These are phyloP conservation scores for Trichosphaerium sp. DNA, from an alignment of 78 protist genomes.

Conservation along the genomic window DNA sequence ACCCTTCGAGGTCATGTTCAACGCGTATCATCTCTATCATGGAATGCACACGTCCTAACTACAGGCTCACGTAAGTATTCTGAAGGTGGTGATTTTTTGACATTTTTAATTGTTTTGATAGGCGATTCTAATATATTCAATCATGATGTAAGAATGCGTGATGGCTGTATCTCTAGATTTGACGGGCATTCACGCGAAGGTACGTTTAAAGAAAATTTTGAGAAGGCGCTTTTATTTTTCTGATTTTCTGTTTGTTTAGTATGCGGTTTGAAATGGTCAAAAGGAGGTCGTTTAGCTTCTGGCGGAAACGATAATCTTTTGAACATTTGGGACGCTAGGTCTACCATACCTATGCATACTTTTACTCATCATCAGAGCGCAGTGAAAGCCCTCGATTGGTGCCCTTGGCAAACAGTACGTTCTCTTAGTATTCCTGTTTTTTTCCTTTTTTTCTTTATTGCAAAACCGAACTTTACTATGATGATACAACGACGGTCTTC, in stretches of 20 bases:
- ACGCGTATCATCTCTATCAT: conserved; percentile 92
- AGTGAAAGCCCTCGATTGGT: conserved; percentile 99
- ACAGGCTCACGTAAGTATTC: conserved; percentile 86
- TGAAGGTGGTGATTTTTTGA: too few relatives aligned
- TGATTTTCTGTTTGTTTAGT: conserved; percentile 29
- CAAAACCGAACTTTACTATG: neutral
- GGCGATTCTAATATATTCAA: conserved; percentile 71
- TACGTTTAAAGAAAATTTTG: too few relatives aligned
- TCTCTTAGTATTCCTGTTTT: neutral
- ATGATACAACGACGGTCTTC: too few relatives aligned
- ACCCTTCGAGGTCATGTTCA: conserved; percentile 84
- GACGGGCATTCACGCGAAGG: too few relatives aligned
- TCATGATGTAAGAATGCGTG: conserved; percentile 86
- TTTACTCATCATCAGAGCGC: conserved; percentile 66
- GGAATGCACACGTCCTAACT: conserved; percentile 88
- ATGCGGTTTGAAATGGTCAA: conserved; percentile 96
- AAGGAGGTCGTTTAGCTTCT: conserved; percentile 94
- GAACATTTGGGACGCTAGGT: conserved; percentile 77
- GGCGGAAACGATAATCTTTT: conserved; percentile 99
- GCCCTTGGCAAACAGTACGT: conserved; percentile 79
- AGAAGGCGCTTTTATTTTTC: too few relatives aligned
- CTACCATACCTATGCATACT: conserved; percentile 28
- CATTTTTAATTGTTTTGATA: too few relatives aligned
- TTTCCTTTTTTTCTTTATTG: neutral
- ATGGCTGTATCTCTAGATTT: conserved; percentile 50